Evolutionary conservation across 371 early-diverging fungal species (phyloP).

Genomic region (Saksenaea vasiformis): DNA sequence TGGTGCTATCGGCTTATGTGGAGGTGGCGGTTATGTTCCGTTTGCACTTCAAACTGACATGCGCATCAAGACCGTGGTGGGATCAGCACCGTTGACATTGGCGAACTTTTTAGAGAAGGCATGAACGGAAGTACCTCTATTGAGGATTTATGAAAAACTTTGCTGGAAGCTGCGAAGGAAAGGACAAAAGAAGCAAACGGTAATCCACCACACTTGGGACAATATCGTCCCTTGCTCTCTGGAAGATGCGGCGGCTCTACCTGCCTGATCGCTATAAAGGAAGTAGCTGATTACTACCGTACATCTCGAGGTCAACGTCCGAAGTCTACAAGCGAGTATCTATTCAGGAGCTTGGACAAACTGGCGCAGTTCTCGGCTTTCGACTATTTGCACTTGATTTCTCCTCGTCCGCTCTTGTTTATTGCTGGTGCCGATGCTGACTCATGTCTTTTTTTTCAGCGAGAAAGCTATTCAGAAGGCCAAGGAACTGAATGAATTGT

Average conservation of each 20-base stretch:
- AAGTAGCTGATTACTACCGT: slow-evolving; percentile 26
- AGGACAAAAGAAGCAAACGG: slow-evolving; percentile 18
- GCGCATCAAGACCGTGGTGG: slow-evolving; percentile 24
- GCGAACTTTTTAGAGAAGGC: slow-evolving; percentile 8
- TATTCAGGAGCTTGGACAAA: slow-evolving; percentile 18
- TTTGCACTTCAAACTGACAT: slow-evolving; percentile 15
- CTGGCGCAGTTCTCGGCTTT: slow-evolving; percentile 16
- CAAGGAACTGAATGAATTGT: slow-evolving; percentile 21
- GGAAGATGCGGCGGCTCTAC: slow-evolving; percentile 1
- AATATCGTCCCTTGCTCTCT: neutral
- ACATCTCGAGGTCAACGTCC: slow-evolving; percentile 20
- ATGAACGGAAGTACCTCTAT: neutral
- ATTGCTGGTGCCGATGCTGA: slow-evolving; percentile 29
- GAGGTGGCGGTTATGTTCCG: slow-evolving; percentile 26
- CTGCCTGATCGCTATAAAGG: slow-evolving; percentile 10
- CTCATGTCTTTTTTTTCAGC: slow-evolving; percentile 21
- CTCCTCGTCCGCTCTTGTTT: slow-evolving; percentile 21
- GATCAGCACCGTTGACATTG: slow-evolving; percentile 16
- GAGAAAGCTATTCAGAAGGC: slow-evolving; percentile 14
- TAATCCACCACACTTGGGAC: slow-evolving; percentile 15
- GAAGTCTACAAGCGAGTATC: slow-evolving; percentile 7
- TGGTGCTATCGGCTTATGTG: slow-evolving; percentile 28
- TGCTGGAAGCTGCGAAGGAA: slow-evolving; percentile 16
- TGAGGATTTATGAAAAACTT: slow-evolving; percentile 7
- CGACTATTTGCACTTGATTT: slow-evolving; percentile 8